These are phyloP conservation scores for Blastomyces silverae DNA, from an alignment of 2,329 filamentous ascomycete species.

Conservation along the genomic window DNA sequence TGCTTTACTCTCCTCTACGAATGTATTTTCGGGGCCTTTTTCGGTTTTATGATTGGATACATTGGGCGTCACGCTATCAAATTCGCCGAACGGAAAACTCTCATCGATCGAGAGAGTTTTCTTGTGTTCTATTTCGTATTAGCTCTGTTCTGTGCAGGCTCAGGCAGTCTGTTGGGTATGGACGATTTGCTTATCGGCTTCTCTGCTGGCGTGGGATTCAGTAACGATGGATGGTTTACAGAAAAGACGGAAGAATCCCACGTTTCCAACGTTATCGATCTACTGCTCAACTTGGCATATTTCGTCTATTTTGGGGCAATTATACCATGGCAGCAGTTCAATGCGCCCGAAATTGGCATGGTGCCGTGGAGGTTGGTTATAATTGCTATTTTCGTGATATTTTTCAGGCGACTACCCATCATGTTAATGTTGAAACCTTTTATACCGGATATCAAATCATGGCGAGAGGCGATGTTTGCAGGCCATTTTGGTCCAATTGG, in stretches of 20 bases:
- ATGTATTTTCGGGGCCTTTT: constrained; percentile 86
- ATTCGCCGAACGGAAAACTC: constrained; percentile 69
- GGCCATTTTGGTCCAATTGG: constrained; percentile 97
- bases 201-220: constrained; percentile 94
- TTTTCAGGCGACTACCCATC: constrained; percentile 92
- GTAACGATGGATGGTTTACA: constrained; percentile 97
- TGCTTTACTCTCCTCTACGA: constrained; percentile 89
- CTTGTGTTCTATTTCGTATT: constrained; percentile 98
- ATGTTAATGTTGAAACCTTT: constrained; percentile 87
- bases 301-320: constrained; percentile 98
- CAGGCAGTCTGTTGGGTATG: constrained; percentile 81
- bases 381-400: constrained; percentile 83
- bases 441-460: constrained; percentile 96
- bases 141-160: constrained; percentile 90
- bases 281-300: constrained; percentile 93
- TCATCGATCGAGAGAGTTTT: constrained; percentile 95
- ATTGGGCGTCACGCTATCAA: constrained; percentile 86
- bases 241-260: constrained; percentile 98
- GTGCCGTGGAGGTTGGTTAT: constrained; percentile 87
- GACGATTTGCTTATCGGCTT: constrained; percentile 95
- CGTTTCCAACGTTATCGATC: constrained; percentile 97
- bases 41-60: constrained; percentile 82
- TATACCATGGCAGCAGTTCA: constrained; percentile 91
- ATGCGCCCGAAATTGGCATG: constrained; percentile 64
- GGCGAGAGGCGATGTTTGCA: constrained; percentile 93